A percentile compares a stretch with the other conserved stretches of the same genome.
These are phyloP conservation scores for Diutina catenulata DNA, from an alignment of 1,139 yeast species.

Conservation along the genomic window DNA sequence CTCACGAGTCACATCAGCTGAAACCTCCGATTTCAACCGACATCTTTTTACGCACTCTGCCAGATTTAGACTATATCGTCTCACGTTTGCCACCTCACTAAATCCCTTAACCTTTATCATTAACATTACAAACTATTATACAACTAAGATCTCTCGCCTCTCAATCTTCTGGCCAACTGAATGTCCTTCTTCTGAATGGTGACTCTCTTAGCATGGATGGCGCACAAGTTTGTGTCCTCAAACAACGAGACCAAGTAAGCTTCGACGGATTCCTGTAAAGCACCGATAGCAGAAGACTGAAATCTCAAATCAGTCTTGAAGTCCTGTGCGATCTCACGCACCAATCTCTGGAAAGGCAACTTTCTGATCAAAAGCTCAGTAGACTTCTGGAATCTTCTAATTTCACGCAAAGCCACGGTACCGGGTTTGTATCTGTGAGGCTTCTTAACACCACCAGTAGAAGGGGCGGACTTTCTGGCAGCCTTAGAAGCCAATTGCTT, in stretches of 20 bases:
- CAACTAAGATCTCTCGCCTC: conserved; percentile 25
- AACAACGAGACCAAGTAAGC: conserved; percentile 40
- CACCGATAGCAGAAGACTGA: conserved; percentile 41
- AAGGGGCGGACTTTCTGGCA: conserved; percentile 43
- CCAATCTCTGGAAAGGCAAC: conserved; percentile 39
- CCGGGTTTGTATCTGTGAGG: conserved; percentile 48
- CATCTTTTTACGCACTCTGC: no score
- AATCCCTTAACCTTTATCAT: no score
- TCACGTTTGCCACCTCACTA: no score
- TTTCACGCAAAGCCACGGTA: conserved; percentile 45
- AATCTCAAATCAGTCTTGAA: conserved; percentile 41
- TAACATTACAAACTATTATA: background rate
- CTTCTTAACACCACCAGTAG: conserved; percentile 40
- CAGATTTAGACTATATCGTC: no score
- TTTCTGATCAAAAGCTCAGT: conserved; percentile 41
- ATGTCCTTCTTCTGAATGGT: conserved; percentile 43
- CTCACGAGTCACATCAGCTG: no score
- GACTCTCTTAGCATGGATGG: conserved; percentile 43
- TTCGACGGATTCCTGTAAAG: conserved; percentile 42
- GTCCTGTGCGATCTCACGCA: conserved; percentile 38
- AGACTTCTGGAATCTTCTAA: conserved; percentile 42
- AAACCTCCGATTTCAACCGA: no score
- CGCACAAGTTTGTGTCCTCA: conserved; percentile 43
- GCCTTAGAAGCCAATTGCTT: conserved; percentile 43
- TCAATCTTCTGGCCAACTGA: conserved; percentile 43